Conservation (phyloP, 192 early-diverging fungal species). For the Coemansia sp. region DNA sequence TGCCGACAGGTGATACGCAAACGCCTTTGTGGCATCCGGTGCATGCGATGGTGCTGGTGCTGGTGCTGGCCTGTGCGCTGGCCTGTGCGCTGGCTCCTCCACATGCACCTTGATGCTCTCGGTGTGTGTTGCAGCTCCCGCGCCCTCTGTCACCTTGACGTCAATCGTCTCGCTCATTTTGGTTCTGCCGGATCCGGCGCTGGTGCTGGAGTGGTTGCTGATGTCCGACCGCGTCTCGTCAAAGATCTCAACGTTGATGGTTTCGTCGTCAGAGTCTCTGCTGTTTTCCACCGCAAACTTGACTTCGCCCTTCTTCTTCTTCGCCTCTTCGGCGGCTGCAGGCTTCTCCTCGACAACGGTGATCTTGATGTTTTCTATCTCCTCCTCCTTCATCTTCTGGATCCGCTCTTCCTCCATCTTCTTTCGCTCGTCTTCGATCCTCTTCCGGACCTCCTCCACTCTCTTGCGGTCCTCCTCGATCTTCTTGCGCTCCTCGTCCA, state of each 20-base stretch:
- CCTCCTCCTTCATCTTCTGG: not conserved
- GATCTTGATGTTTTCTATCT: not conserved
- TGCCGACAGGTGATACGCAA: conserved; percentile 30
- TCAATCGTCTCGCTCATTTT: conserved; percentile 10
- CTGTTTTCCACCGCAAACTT: conserved; percentile 12
- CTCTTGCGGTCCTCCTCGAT: too few relatives aligned
- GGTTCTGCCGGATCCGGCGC: not conserved
- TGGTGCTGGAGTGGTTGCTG: not conserved
- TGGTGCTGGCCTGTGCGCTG: not conserved
- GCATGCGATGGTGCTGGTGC: not conserved
- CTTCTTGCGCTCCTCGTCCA: not conserved
- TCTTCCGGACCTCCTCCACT: too few relatives aligned
- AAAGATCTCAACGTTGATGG: conserved; percentile 27
- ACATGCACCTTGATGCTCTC: conserved; percentile 12
- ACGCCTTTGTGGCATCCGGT: conserved; percentile 20
- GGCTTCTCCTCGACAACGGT: not conserved
- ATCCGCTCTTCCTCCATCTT: conserved; percentile 3
- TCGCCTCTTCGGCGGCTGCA: not conserved
- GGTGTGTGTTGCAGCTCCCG: not conserved
- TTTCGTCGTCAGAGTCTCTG: conserved; percentile 15
- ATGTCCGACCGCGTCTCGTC: conserved; percentile 8
- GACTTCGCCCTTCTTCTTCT: conserved; percentile 13
- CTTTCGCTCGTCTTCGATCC: not conserved
- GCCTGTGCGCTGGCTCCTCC: not conserved
- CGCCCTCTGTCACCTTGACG: conserved; percentile 2